Base-by-base conservation (phyloP, 2,329 filamentous ascomycete species). In the Fusarium mundagurra region DNA sequence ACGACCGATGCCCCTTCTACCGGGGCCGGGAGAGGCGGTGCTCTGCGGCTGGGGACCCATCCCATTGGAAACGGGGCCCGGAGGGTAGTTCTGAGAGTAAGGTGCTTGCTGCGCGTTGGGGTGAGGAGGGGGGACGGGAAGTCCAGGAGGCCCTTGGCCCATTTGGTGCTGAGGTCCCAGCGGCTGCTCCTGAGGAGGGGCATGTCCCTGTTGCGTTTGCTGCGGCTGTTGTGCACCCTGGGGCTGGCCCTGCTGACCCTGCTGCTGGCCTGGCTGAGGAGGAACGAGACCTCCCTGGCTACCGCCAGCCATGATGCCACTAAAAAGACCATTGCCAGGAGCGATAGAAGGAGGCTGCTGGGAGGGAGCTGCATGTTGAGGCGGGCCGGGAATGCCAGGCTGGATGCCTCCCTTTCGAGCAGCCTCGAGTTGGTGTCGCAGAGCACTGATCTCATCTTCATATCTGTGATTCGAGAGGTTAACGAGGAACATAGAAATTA, bases 291-390 rank as follows among this genome's bases (percentile, higher is more conserved):
- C 94, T 78, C 92, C 93, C 85, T 96, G 94, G 78, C 92, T 93
- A 72, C 89, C 91, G 74, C 96, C 96, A 64, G 95, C 91, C 94
- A 99, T 98, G 81, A 98, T 98, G 64, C 94, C 95, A 76, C 94
- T 95, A 81, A 99, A 98, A 45, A 98, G 88, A 80, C 97, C 96
- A 82, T 93, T 96, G 33, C 96, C 95, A 80, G 97, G 93, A 34
- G 95, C 94, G 76, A 98, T 93, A 57, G 94, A 95, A 41, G 96
- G 96, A 70, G 93, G 93, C 72, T 94, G 93, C 84, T 96, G 94
- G 55, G 93, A 92, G 65, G 94, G 93, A 48, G 92, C 94, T 67
- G 90, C 90, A 74, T 96, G 94, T 80, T 93, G 92, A 69, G 92
- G 89, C 45, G 92, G 91, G 22, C 91, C 92, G 72, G 89, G 89